These are phyloP conservation scores for Claviceps quebecensis DNA, from an alignment of 2,329 filamentous ascomycete genomes.

Conservation along the genomic window DNA sequence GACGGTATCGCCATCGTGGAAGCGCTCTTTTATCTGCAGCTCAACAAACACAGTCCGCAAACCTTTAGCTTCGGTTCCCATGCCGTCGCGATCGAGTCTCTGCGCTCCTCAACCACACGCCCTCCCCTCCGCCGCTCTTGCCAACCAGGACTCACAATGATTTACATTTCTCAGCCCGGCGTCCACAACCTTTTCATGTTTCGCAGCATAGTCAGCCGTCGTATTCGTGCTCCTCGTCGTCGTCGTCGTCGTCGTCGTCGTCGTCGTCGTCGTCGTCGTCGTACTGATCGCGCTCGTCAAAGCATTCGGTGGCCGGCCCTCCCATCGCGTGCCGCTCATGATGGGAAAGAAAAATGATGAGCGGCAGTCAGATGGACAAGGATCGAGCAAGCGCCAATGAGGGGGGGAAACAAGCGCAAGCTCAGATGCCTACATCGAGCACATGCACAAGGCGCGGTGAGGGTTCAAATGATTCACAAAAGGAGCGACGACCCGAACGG, in stretches of 20 bases:
- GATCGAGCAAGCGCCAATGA: background rate
- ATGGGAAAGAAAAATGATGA: constrained; percentile 2
- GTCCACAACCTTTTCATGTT: constrained; percentile 30
- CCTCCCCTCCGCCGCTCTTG: too few relatives aligned
- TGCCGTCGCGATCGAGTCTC: background rate
- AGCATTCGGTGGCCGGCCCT: constrained; percentile 16
- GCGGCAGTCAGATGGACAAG: background rate
- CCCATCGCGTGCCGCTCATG: constrained; percentile 20
- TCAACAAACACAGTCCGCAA: background rate
- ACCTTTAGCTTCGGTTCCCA: constrained; percentile 3
- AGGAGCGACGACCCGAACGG: background rate
- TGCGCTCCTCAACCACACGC: background rate
- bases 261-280: background rate
- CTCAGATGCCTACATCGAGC: constrained; percentile 3
- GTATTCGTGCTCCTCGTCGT: background rate
- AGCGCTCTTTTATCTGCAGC: constrained; percentile 63
- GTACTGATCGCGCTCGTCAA: background rate
- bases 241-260: background rate
- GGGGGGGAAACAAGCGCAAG: background rate
- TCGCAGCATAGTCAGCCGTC: constrained; percentile 4
- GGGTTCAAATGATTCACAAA: background rate
- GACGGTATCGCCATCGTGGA: constrained; percentile 73
- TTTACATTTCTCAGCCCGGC: constrained; percentile 70
- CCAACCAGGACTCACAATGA: constrained; percentile 42
- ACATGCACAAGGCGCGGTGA: background rate